Evolutionary conservation across 1,284 basidiomycete genomes (phyloP).

Genomic region (Pseudozyma hubeiensis): DNA sequence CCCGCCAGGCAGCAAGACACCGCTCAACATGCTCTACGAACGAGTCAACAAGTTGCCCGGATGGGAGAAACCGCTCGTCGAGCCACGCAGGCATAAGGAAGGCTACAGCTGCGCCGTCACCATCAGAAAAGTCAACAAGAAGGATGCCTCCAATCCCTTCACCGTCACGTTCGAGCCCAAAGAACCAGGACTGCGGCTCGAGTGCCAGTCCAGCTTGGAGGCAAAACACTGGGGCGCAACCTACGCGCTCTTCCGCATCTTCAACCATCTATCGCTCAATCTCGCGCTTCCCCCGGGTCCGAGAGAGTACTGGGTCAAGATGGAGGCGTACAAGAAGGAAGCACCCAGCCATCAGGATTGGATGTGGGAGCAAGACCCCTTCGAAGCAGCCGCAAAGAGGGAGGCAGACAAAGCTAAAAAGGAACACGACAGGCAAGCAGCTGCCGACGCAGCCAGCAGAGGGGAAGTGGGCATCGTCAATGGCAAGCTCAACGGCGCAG

Average conservation of each 20-base stretch:
- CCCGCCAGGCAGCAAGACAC: slow-evolving; percentile 67
- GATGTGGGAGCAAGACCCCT: slow-evolving; percentile 67
- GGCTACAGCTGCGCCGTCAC: slow-evolving; percentile 63
- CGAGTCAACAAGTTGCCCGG: slow-evolving; percentile 62
- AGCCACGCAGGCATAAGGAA: slow-evolving; percentile 52
- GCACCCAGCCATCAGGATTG: slow-evolving; percentile 58
- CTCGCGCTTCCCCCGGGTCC: slow-evolving; percentile 66
- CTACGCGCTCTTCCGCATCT: slow-evolving; percentile 67
- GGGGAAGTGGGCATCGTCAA: slow-evolving; percentile 35
- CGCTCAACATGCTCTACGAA: slow-evolving; percentile 68
- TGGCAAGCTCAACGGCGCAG: slow-evolving; percentile 40
- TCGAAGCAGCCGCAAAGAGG: slow-evolving; percentile 61
- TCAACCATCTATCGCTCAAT: slow-evolving; percentile 61
- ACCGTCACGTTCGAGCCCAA: slow-evolving; percentile 64
- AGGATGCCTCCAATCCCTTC: slow-evolving; percentile 60
- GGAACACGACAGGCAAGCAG: slow-evolving; percentile 45
- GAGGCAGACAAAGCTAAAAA: slow-evolving; percentile 58
- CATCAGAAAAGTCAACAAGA: slow-evolving; percentile 65
- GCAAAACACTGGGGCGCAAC: slow-evolving; percentile 69
- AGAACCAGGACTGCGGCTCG: slow-evolving; percentile 57
- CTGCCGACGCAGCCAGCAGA: slow-evolving; percentile 32
- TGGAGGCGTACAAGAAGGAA: slow-evolving; percentile 61
- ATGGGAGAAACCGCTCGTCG: slow-evolving; percentile 65
- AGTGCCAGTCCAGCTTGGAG: slow-evolving; percentile 51
- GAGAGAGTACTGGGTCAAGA: slow-evolving; percentile 65